A percentile compares a stretch with the other conserved stretches of the same genome.
These are phyloP conservation scores for Acanthamoeba quina DNA, from an alignment of 208 protist species.

Conservation along the genomic window DNA sequence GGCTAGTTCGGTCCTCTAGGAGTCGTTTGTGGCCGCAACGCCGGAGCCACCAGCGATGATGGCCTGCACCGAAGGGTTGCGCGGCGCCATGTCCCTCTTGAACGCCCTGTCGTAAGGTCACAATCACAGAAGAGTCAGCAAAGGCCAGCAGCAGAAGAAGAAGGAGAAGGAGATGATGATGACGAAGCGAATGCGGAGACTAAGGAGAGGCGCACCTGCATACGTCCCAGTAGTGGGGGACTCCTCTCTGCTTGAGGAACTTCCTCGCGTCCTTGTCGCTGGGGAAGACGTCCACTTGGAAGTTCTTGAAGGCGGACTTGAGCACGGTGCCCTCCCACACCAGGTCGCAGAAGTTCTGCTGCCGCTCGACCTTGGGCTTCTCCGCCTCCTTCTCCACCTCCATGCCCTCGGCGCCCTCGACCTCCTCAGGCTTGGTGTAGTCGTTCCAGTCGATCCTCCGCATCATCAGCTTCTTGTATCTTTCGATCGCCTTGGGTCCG, in stretches of 20 bases:
- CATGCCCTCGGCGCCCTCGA: background rate
- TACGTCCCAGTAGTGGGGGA: constrained; percentile 80
- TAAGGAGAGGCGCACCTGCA: background rate
- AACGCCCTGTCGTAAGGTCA: background rate
- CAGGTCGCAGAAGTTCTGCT: constrained; percentile 61
- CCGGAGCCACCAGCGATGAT: background rate
- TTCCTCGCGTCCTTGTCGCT: constrained; percentile 72
- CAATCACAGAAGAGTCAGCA: background rate
- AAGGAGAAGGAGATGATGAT: background rate
- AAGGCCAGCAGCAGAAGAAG: background rate
- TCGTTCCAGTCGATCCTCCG: constrained; percentile 84
- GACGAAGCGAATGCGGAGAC: background rate
- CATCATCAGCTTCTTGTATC: constrained; percentile 86
- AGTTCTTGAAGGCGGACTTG: constrained; percentile 75
- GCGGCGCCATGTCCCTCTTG: constrained; percentile 7
- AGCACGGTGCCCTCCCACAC: constrained; percentile 80
- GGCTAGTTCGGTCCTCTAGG: background rate
- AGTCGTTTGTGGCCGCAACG: background rate
- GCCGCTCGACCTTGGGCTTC: background rate
- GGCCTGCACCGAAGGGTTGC: background rate
- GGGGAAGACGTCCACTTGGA: constrained; percentile 35
- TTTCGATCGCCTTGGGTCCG: constrained; percentile 76
- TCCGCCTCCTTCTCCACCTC: constrained; percentile 42
- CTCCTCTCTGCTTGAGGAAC: constrained; percentile 72
- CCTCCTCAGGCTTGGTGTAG: constrained; percentile 41